Evolutionary conservation across 352 stramenopile species (phyloP).

Genomic region (Lagenidium giganteum): DNA sequence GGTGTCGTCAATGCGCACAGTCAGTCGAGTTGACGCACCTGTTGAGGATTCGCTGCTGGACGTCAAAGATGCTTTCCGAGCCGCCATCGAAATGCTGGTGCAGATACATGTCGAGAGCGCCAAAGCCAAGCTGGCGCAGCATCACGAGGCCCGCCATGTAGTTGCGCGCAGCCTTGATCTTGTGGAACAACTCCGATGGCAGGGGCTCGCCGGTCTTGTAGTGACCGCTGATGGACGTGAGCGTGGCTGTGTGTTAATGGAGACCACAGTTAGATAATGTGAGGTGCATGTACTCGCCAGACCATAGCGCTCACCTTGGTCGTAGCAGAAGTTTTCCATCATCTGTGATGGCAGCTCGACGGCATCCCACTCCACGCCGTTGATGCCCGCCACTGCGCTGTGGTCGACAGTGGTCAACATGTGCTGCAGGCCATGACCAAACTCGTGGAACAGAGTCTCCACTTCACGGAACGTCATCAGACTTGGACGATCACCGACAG

Average conservation of each 20-base stretch:
- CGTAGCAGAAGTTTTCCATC: conserved; percentile 99
- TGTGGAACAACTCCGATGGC: conserved; percentile 93
- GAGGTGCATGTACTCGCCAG: conserved; percentile 50
- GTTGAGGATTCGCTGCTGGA: conserved; percentile 87
- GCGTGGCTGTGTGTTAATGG: conserved; percentile 72
- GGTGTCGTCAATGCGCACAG: not conserved
- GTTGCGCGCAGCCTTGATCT: conserved; percentile 93
- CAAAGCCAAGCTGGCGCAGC: conserved; percentile 95
- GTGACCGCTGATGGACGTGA: conserved; percentile 74
- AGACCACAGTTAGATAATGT: conserved; percentile 22
- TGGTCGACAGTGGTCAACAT: conserved; percentile 97
- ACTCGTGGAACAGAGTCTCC: conserved; percentile 96
- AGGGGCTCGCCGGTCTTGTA: conserved; percentile 88
- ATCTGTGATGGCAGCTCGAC: conserved; percentile 98
- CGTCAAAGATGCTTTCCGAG: conserved; percentile 90
- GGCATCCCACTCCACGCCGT: conserved; percentile 98
- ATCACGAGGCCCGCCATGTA: conserved; percentile 95
- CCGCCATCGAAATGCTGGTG: conserved; percentile 70
- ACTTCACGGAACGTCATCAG: conserved; percentile 99
- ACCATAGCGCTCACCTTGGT: conserved; percentile 46
- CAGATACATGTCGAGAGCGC: conserved; percentile 83
- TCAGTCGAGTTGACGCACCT: conserved; percentile 53
- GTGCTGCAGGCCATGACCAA: conserved; percentile 97
- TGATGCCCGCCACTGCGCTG: conserved; percentile 95
- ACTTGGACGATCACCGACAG: conserved; percentile 88